Evolutionary conservation across 2,329 filamentous ascomycete species (phyloP), one percentile per base, ranked within the genome.

Genomic region (Hymenotorrendiella dingleyae): DNA sequence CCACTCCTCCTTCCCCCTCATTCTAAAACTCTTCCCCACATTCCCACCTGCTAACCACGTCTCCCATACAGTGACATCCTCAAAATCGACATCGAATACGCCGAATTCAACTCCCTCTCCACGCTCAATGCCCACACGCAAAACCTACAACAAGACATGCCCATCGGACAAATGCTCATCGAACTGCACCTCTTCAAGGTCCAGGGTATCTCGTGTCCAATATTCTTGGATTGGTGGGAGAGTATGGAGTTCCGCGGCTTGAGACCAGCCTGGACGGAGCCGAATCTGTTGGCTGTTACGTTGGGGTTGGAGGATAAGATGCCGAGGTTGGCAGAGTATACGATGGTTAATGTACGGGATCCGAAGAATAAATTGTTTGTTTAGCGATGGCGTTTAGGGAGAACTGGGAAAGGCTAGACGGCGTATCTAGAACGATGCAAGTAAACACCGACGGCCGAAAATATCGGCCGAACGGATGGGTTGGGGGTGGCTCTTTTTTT

Each of bases 21-120:
- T n/a, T n/a, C n/a, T n/a, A n/a, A n/a, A n/a, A n/a, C n/a, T n/a
- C 54, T 33, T 62, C 64, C 43, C 49, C 48, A 14, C 51, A 59
- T 45, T 52, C 50, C 12, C 58, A 50, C 21, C 56, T 62, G 14
- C 30, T 34, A 34, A 34, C 21, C n/a, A 29, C 4, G 5, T 4
- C 6, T 14, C 17, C 33, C 29, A n/a, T 23, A 6, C 23, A 62
- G 60, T 40, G 64, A 67, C 46, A 56, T 67, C 29, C 46, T 66
- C 27, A 66, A 67, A 50, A 65, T 65, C 48, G 64, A 66, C 42
- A 64, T 66, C 36, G 64, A 66, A 43, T 60, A 58, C 28, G 54
- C 53, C 23, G 64, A 66, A 48, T 66, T 63, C 48, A 60, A 62
- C 33, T 43, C 61, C 14, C 47, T 63, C 34, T 53, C 53, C 28